These are phyloP conservation scores for Fusarium multiceps DNA, from an alignment of 2,329 filamentous ascomycete genomes.

Conservation along the genomic window DNA sequence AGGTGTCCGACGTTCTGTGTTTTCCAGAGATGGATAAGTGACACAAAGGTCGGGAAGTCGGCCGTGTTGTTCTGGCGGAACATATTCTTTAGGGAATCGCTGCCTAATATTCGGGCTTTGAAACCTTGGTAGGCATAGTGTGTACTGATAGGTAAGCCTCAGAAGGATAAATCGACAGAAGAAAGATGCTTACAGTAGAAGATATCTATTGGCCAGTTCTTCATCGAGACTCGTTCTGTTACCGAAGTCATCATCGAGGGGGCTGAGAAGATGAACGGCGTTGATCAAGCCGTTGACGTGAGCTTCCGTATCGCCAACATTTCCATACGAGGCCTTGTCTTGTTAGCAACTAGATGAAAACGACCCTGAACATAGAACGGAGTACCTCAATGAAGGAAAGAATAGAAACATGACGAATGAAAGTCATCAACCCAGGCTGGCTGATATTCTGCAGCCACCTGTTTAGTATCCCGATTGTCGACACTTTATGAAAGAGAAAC, in stretches of 20 bases:
- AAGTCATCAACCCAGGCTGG: conserved; percentile 22
- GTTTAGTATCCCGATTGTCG: conserved; percentile 31
- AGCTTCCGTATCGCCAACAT: conserved; percentile 31
- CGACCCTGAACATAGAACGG: rapidly evolving
- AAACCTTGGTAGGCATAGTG: conserved; percentile 37
- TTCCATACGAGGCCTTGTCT: conserved; percentile 29
- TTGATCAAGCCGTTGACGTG: conserved; percentile 37
- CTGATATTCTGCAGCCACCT: conserved; percentile 26
- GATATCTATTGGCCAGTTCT: conserved; percentile 39
- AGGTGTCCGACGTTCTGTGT: conserved; percentile 34
- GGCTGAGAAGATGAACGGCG: conserved; percentile 32
- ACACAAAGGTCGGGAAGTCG: conserved; percentile 27
- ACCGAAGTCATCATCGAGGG: neutral
- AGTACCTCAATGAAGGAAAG: conserved; percentile 38
- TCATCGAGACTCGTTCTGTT: conserved; percentile 10
- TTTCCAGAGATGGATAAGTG: conserved; percentile 34
- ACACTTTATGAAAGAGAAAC: conserved; percentile 40
- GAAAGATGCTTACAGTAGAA: conserved; percentile 30
- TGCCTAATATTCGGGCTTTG: conserved; percentile 35
- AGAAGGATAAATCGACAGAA: too few relatives aligned
- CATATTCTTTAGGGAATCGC: conserved; percentile 12
- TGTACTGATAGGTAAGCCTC: conserved; percentile 17
- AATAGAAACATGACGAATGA: conserved; percentile 35
- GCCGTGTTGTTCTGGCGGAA: conserved; percentile 14
- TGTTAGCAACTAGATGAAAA: rapidly evolving